Conservation (phyloP, 345 rosid genomes). For the Citrus sinensis region DNA sequence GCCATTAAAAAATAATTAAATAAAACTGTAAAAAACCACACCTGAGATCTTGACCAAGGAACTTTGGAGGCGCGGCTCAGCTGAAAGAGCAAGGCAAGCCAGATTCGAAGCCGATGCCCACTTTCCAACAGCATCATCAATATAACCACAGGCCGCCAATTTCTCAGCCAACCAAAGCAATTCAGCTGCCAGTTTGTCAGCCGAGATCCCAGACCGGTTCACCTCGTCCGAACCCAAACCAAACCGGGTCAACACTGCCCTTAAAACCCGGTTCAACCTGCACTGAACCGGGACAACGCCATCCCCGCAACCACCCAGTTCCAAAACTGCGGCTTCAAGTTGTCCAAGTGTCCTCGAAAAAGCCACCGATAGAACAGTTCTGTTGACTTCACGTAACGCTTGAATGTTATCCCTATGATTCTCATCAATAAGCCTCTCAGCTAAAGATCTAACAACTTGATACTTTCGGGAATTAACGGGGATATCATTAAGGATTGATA, state of each 20-base stretch:
- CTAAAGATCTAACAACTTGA: constrained; percentile 64
- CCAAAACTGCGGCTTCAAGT: constrained; percentile 53
- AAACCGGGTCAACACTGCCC: constrained; percentile 26
- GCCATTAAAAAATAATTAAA: no score
- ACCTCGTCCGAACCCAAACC: constrained; percentile 28
- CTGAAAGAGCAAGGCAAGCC: constrained; percentile 64
- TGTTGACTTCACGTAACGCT: constrained; percentile 54
- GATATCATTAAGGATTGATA: constrained; percentile 51
- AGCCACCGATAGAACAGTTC: constrained; percentile 53
- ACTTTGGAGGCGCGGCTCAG: constrained; percentile 71
- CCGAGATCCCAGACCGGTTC: constrained; percentile 32
- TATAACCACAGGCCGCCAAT: constrained; percentile 59
- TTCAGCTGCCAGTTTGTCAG: constrained; percentile 85
- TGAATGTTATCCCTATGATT: constrained; percentile 44
- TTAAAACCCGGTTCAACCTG: constrained; percentile 42
- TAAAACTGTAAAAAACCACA: constrained; percentile 7
- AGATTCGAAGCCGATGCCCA: constrained; percentile 85
- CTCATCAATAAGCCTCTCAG: constrained; percentile 75
- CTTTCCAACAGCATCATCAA: constrained; percentile 64
- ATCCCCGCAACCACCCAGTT: constrained; percentile 11
- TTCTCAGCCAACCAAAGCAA: constrained; percentile 81
- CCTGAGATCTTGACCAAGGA: constrained; percentile 73
- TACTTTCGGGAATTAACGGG: constrained; percentile 86
- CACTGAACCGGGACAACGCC: constrained; percentile 18
- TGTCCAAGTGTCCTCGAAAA: constrained; percentile 54